Evolutionary conservation across 139 green algal species (phyloP).

Genomic region (Picochlorum costavermella): DNA sequence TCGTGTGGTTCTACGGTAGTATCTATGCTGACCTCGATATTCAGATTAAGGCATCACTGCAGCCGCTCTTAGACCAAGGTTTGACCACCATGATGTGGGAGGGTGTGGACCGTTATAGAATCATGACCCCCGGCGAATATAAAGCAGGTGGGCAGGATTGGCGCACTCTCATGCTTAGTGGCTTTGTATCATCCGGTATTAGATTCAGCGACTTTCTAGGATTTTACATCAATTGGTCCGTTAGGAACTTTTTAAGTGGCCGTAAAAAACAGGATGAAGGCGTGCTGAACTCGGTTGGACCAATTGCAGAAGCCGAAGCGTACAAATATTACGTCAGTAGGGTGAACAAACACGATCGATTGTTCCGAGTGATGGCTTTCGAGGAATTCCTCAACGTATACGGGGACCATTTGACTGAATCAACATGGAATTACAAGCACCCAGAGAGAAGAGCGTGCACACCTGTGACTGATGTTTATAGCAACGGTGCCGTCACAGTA

Average conservation of each 20-base stretch:
- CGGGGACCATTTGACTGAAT: slow-evolving; percentile 1
- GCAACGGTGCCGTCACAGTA: not conserved
- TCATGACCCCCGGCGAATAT: not conserved
- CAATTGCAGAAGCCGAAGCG: not conserved
- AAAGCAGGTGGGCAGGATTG: not conserved
- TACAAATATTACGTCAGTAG: slow-evolving; percentile 1
- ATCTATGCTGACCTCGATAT: not conserved
- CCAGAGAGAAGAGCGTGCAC: not conserved
- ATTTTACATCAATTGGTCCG: slow-evolving; percentile 1
- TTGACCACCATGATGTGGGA: slow-evolving; percentile 4
- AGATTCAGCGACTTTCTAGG: not conserved
- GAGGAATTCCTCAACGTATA: not conserved
- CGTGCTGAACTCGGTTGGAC: not conserved
- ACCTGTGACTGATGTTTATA: not conserved
- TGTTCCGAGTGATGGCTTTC: not conserved
- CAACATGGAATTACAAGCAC: not conserved
- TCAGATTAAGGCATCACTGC: not conserved
- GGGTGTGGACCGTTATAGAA: not conserved
- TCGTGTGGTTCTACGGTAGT: not conserved
- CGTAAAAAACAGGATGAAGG: not conserved
- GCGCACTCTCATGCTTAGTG: not conserved
- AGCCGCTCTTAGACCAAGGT: not conserved
- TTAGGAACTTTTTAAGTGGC: not conserved
- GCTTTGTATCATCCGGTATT: not conserved
- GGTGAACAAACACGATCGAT: not conserved